Evolutionary conservation across 345 rosid genomes (phyloP), one percentile per base, ranked within the genome.

Genomic region (Salix exigua): DNA sequence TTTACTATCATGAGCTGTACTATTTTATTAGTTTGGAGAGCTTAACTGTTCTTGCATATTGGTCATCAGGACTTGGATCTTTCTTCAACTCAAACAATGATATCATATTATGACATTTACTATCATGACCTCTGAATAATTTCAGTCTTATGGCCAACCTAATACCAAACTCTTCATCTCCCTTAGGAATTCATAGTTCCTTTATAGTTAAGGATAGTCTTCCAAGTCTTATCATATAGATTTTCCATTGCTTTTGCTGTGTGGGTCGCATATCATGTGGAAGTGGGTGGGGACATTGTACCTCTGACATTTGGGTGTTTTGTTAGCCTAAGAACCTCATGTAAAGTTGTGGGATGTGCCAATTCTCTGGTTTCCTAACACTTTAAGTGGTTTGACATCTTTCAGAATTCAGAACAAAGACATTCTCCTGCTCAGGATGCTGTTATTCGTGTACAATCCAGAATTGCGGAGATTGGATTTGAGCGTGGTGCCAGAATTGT

Each of bases 391-490:
- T 18, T 80, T 74, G 58, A 68, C 38, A 73, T 79, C 63, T 69
- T 79, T 77, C 88, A 92, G 97, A 88, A 88, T 71, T 80, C 89
- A 71, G 94, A 90, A 72, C 86, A 85, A 79, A 77, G 88, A 77
- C 88, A 84, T 55, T 92, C 97, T 80, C 88, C 91, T 40, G 94
- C 93, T 38, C 97, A 88, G 77, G 91, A 89, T 75, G 94, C 90
- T 65, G 92, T 90, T 75, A 87, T 92, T 80, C 85, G 92, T 30
- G 94, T 92, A 79, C 89, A 88, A 70, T 81, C 85, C 46, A 84
- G 91, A 86, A 83, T 90, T 72, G 90, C 89, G 4, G 94, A 92
- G 82, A 89, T 90, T 78, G 94, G 93, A 60, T 90, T 86, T 82
- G 97, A 92, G 70, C 91, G 88, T 70, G 87, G 88, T 79, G 77